A percentile compares a stretch with the other conserved stretches of the same genome.
Evolutionary conservation across 768 basidiomycete genomes (phyloP).

Genomic region (Leucosporidium yakuticum): DNA sequence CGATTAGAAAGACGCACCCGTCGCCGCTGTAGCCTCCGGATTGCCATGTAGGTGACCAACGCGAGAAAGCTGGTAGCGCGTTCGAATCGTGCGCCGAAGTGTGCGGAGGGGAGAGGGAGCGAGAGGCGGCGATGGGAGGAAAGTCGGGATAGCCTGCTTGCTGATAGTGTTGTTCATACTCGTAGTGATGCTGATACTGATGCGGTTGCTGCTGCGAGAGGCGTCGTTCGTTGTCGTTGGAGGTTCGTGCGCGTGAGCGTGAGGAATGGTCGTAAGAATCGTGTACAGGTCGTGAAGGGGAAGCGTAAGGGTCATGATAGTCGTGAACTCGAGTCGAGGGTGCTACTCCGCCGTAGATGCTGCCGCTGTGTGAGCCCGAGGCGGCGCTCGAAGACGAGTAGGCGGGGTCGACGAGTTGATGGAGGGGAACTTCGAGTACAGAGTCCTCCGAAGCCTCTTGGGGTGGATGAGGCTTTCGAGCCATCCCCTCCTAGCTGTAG

Average conservation of each 20-base stretch:
- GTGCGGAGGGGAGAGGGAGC: background rate
- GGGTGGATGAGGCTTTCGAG: background rate
- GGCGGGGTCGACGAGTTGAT: background rate
- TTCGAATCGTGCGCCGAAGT: background rate
- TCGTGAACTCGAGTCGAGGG: background rate
- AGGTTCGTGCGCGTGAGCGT: background rate
- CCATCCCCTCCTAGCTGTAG: background rate
- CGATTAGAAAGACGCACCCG: background rate
- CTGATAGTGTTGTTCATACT: background rate
- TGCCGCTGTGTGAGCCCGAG: background rate
- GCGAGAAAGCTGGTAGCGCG: constrained; percentile 9
- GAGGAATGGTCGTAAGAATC: background rate
- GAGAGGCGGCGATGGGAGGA: background rate
- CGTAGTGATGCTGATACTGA: background rate
- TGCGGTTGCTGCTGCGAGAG: too few species aligned
- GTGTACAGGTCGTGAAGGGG: background rate
- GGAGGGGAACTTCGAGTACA: background rate
- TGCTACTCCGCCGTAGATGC: background rate
- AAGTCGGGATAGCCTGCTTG: background rate
- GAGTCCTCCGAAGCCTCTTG: background rate
- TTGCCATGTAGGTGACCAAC: constrained; percentile 8
- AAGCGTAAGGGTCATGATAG: background rate
- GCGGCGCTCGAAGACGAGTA: background rate
- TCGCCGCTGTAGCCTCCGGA: background rate
- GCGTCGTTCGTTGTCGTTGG: background rate